phyloP scores from a whole-genome alignment of 805 yeast species.

The Millerago galiae region DNA sequence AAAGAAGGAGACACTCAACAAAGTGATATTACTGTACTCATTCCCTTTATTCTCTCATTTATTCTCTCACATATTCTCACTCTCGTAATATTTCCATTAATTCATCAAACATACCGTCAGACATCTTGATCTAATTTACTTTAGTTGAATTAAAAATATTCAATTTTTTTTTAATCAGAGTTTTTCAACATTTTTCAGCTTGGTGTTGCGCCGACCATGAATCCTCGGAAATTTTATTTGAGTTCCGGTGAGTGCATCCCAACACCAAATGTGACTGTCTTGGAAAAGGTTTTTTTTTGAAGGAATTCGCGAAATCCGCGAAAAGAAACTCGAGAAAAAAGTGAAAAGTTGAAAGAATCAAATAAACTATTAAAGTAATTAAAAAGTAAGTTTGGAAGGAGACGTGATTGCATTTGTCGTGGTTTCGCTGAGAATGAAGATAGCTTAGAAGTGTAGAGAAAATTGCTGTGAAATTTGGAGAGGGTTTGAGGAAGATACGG shows the following conservation, averaged over 20 bases:
- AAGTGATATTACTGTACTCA: too few relatives aligned
- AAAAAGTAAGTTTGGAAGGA: constrained; percentile 5
- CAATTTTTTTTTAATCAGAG: constrained; percentile 3
- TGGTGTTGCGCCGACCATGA: constrained; percentile 7
- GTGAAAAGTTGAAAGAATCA: constrained; percentile 7
- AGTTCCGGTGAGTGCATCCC: constrained; percentile 3
- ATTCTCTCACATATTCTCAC: too few relatives aligned
- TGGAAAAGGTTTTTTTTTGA: neutral
- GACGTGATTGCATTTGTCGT: neutral
- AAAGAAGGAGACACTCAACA: too few relatives aligned
- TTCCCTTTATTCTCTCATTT: neutral
- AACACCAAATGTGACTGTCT: constrained; percentile 2
- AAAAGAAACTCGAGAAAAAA: constrained; percentile 3
- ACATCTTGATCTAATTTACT: constrained; percentile 19
- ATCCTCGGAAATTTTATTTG: neutral
- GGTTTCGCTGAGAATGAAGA: neutral
- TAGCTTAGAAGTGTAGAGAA: too few relatives aligned
- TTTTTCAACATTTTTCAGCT: constrained; percentile 6
- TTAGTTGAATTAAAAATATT: constrained; percentile 1
- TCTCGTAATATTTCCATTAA: neutral
- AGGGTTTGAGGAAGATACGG: too few relatives aligned
- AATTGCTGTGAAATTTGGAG: too few relatives aligned
- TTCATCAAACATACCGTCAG: constrained; percentile 26
- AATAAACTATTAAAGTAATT: neutral
- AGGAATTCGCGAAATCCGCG: neutral